Base-by-base conservation (phyloP, 129 eudicot species). In the Flaveria bidentis region DNA sequence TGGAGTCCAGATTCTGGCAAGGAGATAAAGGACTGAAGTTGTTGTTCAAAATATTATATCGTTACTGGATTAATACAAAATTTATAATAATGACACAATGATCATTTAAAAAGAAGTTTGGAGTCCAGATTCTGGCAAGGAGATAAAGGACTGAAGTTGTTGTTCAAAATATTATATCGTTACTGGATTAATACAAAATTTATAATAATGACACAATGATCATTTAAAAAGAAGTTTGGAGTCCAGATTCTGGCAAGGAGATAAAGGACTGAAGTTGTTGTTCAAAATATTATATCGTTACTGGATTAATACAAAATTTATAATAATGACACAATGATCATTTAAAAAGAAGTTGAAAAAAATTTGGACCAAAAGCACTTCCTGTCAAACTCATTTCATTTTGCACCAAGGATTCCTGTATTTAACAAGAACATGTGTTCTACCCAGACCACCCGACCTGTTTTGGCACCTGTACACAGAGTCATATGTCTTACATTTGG, bases 1-100 rank as follows among this genome's bases (percentile, higher is more conserved):
- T 95, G 64, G 99, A 95, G 89, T 95, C 99, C 92, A 95, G 85
- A 84, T 95, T 89, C 97, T 95, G 94, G 47, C 82, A 78, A 78
- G 58, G 62, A 56, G 51, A 30, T 9, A 42, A 68, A 72, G 39
- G 51, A 41, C 20, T 67, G 36, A 63, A 14, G 58, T 72, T 52
- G 61, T 46, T 76, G 50, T 60, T 51, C 50, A 25, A 33, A 22
- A 11, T 1, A 28, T 5, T 8, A 64, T 16, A 16, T n/a, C 16
- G 17, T 39, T 7, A n/a, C 70, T 2, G 49, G 49, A n/a, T 8
- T 65, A 16, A n/a, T 17, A 36, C 41, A 39, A 66, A 16, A 6
- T 36, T n/a, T 39, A 2, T 66, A 3, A 66, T 39, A 66, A 17
- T 39, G 16, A 66, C 51, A 66, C 49, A n/a, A 14, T n/a, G n/a